phyloP scores from a whole-genome alignment of 2,329 filamentous ascomycete genomes.

The Lachnellula willkommii region DNA sequence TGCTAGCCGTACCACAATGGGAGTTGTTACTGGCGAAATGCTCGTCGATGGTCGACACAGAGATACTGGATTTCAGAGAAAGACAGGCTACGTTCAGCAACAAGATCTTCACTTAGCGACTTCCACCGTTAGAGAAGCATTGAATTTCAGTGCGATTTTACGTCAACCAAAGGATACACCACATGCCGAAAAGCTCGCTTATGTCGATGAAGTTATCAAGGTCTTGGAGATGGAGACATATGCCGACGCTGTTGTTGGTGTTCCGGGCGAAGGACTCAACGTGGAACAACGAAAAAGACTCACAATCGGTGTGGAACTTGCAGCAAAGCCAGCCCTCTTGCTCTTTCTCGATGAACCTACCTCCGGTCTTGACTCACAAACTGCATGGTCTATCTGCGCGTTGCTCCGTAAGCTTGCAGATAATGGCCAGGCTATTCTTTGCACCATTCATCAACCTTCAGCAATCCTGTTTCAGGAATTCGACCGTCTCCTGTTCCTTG shows the following conservation, averaged over 20 bases:
- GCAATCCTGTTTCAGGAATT: constrained; percentile 92
- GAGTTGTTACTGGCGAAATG: constrained; percentile 83
- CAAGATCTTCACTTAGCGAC: constrained; percentile 84
- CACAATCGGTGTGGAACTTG: constrained; percentile 90
- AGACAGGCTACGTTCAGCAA: constrained; percentile 88
- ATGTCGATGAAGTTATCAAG: constrained; percentile 86
- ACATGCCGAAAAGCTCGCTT: constrained; percentile 72
- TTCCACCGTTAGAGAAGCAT: constrained; percentile 79
- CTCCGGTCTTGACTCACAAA: constrained; percentile 88
- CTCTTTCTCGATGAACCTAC: constrained; percentile 95
- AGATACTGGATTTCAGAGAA: constrained; percentile 80
- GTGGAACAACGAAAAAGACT: constrained; percentile 66
- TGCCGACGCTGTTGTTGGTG: constrained; percentile 84
- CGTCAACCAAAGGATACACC: constrained; percentile 72
- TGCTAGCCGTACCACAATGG: constrained; percentile 75
- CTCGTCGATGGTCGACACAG: constrained; percentile 56
- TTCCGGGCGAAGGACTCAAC: constrained; percentile 62
- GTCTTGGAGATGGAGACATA: constrained; percentile 87
- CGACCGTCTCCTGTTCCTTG: constrained; percentile 72
- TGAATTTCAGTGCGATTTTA: constrained; percentile 81
- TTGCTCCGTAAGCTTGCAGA: constrained; percentile 85
- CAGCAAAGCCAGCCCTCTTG: constrained; percentile 81
- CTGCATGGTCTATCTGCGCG: constrained; percentile 86
- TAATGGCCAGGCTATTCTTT: constrained; percentile 87
- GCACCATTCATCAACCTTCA: constrained; percentile 95